Conservation (phyloP, 2,329 filamentous ascomycete genomes). For the Venturia asperata region DNA sequence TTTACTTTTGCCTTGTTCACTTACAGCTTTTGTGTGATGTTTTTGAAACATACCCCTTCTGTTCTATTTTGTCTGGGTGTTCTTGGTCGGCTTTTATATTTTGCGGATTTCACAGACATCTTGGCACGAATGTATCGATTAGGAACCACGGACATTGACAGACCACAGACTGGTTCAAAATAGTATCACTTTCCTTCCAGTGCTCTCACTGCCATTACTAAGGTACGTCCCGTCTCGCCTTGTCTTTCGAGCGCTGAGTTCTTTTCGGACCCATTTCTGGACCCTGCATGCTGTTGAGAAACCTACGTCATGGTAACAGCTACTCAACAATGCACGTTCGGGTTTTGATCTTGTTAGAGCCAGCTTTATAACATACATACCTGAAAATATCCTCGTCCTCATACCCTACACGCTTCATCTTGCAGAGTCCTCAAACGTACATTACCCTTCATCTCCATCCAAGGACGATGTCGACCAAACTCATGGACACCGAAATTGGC, state of each 20-base stretch:
- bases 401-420: no score
- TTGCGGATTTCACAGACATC: not conserved
- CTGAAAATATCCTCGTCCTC: not conserved
- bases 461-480: conserved; percentile 39
- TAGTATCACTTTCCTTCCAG: not conserved
- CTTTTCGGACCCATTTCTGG: not conserved
- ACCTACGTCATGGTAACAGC: not conserved
- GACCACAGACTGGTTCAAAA: not conserved
- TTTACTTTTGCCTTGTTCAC: not conserved
- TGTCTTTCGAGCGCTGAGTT: not conserved
- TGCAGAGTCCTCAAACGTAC: no score
- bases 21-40: conserved; percentile 2
- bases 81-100: not conserved
- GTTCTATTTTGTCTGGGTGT: not conserved
- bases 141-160: not conserved
- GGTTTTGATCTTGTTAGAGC: not conserved
- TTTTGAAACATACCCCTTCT: conserved; percentile 11
- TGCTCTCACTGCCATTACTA: not conserved
- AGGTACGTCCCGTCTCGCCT: not conserved
- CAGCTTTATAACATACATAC: not conserved
- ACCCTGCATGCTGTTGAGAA: conserved; percentile 11
- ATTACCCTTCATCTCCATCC: not conserved
- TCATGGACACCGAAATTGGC: conserved; percentile 54
- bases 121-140: not conserved
- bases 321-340: not conserved